Evolutionary conservation across 768 basidiomycete species (phyloP).

Genomic region (Amanita rubescens): DNA sequence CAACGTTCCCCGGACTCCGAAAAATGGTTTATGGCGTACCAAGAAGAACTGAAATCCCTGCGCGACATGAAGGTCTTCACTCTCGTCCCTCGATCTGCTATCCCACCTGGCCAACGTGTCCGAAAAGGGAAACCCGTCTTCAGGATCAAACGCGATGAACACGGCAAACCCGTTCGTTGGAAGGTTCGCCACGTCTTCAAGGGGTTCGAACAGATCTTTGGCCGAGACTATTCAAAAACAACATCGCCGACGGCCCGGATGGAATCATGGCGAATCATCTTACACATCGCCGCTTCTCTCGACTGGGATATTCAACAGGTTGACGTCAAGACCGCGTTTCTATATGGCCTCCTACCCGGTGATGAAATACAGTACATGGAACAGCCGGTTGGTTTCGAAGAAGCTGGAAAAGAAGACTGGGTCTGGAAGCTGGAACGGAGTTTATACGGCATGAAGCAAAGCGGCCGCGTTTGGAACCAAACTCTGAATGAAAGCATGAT

Average conservation of each 20-base stretch:
- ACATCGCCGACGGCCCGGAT: too few species aligned
- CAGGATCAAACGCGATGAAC: too few species aligned
- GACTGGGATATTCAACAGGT: constrained; percentile 31
- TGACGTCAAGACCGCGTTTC: constrained; percentile 33
- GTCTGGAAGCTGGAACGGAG: constrained; percentile 19
- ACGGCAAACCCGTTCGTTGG: background rate
- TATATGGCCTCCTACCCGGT: constrained; percentile 23
- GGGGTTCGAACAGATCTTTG: too few species aligned
- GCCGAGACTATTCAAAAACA: too few species aligned
- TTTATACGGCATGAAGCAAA: constrained; percentile 34
- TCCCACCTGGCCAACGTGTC: too few species aligned
- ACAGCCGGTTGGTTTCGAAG: constrained; percentile 25
- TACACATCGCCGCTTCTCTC: constrained; percentile 24
- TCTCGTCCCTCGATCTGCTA: too few species aligned
- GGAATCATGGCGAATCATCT: constrained; percentile 13
- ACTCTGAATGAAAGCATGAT: constrained; percentile 17
- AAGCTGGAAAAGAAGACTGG: constrained; percentile 15
- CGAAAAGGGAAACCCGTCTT: too few species aligned
- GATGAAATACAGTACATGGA: constrained; percentile 28
- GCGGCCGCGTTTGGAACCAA: constrained; percentile 26
- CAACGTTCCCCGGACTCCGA: background rate
- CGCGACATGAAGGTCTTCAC: too few species aligned
- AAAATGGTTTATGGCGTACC: background rate
- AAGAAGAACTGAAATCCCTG: too few species aligned
- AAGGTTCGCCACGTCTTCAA: too few species aligned